Percentiles rank a stretch among this genome's conserved stretches.
Conservation (phyloP, 2,329 filamentous ascomycete species). For the Ceratocystis eucalypticola region DNA sequence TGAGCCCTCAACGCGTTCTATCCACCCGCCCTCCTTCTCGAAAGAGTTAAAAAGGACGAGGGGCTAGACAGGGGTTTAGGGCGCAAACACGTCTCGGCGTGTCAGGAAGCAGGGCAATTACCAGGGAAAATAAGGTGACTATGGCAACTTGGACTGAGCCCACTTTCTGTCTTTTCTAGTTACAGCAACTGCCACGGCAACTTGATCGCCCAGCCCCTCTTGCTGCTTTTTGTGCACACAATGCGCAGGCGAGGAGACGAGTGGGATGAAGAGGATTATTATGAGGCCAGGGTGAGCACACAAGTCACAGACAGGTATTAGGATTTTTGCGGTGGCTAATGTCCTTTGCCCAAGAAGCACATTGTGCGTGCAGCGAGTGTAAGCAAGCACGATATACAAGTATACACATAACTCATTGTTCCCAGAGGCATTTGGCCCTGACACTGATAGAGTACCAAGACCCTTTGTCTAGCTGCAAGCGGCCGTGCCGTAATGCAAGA, state of each 20-base stretch:
- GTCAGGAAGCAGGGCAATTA: background rate
- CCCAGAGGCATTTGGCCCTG: too few species aligned
- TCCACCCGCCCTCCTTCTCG: background rate
- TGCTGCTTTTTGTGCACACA: background rate
- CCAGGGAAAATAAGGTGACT: background rate
- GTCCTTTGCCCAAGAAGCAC: too few species aligned
- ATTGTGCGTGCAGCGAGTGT: background rate
- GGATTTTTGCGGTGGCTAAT: too few species aligned
- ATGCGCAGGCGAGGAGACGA: background rate
- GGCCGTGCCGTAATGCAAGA: too few species aligned
- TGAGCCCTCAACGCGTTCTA: background rate
- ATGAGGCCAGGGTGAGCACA: background rate
- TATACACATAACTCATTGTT: background rate
- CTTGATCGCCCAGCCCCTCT: background rate
- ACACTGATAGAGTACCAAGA: too few species aligned
- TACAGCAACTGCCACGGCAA: constrained; percentile 4
- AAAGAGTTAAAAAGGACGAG: constrained; percentile 3
- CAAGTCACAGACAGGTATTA: background rate
- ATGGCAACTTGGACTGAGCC: background rate
- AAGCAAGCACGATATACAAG: background rate
- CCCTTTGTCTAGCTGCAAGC: too few species aligned
- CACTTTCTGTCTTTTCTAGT: background rate
- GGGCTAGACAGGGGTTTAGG: background rate
- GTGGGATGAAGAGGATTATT: background rate
- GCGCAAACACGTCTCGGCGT: background rate